Percentiles rank a stretch among this genome's conserved stretches.
These are phyloP conservation scores for Dorcoceras hygrometricum DNA, from an alignment of 257 asterid genomes.

Conservation along the genomic window DNA sequence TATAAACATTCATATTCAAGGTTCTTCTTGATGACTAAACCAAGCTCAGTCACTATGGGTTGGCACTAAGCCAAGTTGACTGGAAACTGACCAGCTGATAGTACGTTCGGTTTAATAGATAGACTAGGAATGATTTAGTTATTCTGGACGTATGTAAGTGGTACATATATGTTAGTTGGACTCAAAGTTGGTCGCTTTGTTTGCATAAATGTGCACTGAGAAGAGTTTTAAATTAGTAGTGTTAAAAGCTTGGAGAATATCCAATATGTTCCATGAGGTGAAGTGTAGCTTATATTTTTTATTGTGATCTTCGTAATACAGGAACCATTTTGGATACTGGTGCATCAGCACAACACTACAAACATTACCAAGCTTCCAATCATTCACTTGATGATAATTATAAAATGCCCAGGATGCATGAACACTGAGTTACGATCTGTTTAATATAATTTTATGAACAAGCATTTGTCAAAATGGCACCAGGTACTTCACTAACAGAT, in stretches of 20 bases:
- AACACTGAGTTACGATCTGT: neutral
- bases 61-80: neutral
- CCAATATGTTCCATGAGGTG: neutral
- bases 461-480: neutral
- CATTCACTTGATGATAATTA: neutral
- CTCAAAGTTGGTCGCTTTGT: neutral
- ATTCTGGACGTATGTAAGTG: neutral
- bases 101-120: neutral
- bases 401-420: neutral
- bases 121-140: neutral
- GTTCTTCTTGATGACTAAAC: neutral
- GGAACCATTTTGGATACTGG: too few species aligned
- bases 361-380: neutral
- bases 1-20: neutral
- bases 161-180: neutral
- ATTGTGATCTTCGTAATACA: too few species aligned
- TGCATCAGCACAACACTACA: too few species aligned
- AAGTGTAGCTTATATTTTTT: neutral
- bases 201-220: neutral
- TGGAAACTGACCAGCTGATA: neutral
- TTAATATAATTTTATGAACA: neutral
- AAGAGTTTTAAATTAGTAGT: neutral
- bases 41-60: neutral
- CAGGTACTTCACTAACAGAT: neutral
- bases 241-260: neutral